A percentile compares a stretch with the other conserved stretches of the same genome.
These are phyloP conservation scores for Yarrowia hollandica DNA, from an alignment of 805 yeast genomes.

Conservation along the genomic window DNA sequence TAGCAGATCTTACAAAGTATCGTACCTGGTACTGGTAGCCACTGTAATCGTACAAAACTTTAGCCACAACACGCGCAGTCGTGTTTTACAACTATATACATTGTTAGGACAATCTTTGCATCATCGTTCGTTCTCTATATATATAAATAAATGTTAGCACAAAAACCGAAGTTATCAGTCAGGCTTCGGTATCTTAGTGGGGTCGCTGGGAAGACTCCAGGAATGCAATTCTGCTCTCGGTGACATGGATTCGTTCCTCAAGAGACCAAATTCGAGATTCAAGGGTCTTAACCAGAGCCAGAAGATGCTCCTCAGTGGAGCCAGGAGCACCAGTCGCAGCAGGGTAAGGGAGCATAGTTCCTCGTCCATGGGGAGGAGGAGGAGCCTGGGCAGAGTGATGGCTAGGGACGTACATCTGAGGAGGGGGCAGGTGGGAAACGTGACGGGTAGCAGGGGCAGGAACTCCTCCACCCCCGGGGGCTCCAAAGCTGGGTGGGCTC, in stretches of 20 bases:
- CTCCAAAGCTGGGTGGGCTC: conserved; percentile 21
- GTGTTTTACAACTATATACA: too few relatives aligned
- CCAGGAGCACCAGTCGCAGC: not conserved
- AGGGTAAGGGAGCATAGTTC: conserved; percentile 28
- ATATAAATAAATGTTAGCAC: conserved; percentile 24
- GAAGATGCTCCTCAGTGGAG: conserved; percentile 32
- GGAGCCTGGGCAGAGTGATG: conserved; percentile 19
- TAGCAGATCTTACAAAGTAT: too few relatives aligned
- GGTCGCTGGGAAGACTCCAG: conserved; percentile 31
- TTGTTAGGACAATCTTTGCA: too few relatives aligned
- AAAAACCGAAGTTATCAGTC: not conserved
- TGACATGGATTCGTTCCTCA: conserved; percentile 40
- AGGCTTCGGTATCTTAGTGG: not conserved
- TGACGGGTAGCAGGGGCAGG: conserved; percentile 6
- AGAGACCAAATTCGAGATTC: conserved; percentile 39
- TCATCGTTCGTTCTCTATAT: conserved; percentile 25
- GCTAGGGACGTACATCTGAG: conserved; percentile 19
- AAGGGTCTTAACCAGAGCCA: conserved; percentile 36
- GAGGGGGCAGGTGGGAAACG: conserved; percentile 23
- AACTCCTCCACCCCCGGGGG: conserved; percentile 8
- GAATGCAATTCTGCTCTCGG: conserved; percentile 38
- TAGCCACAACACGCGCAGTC: too few relatives aligned
- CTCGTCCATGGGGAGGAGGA: conserved; percentile 25
- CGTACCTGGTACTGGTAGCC: too few relatives aligned
- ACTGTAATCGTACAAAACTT: too few relatives aligned